A percentile compares a stretch with the other conserved stretches of the same genome.
These are phyloP conservation scores for Kodamaea alishanica DNA, from an alignment of 1,139 yeast genomes.

Conservation along the genomic window DNA sequence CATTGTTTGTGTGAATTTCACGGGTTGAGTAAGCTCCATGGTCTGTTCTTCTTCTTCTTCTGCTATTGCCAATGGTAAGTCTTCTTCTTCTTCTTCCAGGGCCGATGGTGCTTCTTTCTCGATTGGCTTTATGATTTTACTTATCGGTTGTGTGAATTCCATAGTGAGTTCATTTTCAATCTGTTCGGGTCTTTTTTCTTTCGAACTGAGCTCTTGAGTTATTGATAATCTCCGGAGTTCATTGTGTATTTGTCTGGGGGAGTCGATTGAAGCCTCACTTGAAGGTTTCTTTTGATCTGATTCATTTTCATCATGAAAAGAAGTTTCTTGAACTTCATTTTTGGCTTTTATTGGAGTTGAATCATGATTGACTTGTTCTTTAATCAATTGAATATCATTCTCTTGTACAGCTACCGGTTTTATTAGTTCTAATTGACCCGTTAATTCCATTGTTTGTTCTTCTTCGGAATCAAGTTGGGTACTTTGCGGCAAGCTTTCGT, in stretches of 20 bases:
- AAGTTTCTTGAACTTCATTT: no score
- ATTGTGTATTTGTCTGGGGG: no score
- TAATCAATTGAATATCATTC: no score
- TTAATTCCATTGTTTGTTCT: background rate
- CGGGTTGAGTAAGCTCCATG: conserved; percentile 11
- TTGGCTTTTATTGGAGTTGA: no score
- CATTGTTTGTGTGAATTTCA: background rate
- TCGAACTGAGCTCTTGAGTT: no score
- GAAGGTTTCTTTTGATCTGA: no score
- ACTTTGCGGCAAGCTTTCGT: conserved; percentile 4
- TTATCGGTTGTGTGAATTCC: conserved; percentile 12
- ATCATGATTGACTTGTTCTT: no score
- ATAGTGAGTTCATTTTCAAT: conserved; percentile 9
- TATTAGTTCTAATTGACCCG: background rate
- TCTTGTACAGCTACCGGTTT: no score
- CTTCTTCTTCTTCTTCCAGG: background rate
- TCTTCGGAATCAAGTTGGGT: background rate
- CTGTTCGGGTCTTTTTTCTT: background rate
- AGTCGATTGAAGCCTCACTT: no score
- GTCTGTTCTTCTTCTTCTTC: conserved; percentile 5
- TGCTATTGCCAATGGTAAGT: conserved; percentile 9
- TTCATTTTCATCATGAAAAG: no score
- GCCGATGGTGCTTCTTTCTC: background rate
- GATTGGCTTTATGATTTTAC: background rate
- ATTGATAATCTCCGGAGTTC: no score